A percentile compares a stretch with the other conserved stretches of the same genome.
Conservation (phyloP, 2,329 filamentous ascomycete genomes). For the Ophiostoma ips region DNA sequence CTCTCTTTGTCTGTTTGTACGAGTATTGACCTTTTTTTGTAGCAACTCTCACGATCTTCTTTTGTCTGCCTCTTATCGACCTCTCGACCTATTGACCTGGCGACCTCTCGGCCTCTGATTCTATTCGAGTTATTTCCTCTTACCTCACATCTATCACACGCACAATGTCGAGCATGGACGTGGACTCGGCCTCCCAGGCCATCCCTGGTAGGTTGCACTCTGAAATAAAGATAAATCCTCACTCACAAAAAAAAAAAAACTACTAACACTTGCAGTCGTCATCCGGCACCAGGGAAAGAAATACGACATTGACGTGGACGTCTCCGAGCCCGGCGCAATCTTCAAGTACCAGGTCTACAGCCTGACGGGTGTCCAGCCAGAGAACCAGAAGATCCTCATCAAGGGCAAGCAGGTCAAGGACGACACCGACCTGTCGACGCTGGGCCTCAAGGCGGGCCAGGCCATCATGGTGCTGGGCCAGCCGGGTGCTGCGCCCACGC, state of each 20-base stretch:
- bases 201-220: constrained; percentile 3
- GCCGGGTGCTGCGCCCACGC: constrained; percentile 50
- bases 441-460: constrained; percentile 76
- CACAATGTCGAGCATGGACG: constrained; percentile 9
- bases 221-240: not conserved
- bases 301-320: constrained; percentile 85
- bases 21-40: too few relatives aligned
- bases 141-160: not conserved
- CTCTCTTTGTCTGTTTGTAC: too few relatives aligned
- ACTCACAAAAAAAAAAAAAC: too few relatives aligned
- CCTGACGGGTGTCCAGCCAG: constrained; percentile 87
- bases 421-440: constrained; percentile 71
- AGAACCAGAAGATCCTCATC: constrained; percentile 88
- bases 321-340: constrained; percentile 69
- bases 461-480: constrained; percentile 95
- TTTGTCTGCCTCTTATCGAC: too few relatives aligned
- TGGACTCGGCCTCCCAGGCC: constrained; percentile 4
- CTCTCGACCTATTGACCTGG: too few relatives aligned
- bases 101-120: not conserved
- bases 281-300: constrained; percentile 95
- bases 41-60: too few relatives aligned
- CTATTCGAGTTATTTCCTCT: not conserved
- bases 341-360: constrained; percentile 96
- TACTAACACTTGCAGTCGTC: constrained; percentile 43
- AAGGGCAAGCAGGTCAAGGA: constrained; percentile 93